Evolutionary conservation across 176 grass and related monocot genomes (phyloP).

Genomic region (Poa pratensis): DNA sequence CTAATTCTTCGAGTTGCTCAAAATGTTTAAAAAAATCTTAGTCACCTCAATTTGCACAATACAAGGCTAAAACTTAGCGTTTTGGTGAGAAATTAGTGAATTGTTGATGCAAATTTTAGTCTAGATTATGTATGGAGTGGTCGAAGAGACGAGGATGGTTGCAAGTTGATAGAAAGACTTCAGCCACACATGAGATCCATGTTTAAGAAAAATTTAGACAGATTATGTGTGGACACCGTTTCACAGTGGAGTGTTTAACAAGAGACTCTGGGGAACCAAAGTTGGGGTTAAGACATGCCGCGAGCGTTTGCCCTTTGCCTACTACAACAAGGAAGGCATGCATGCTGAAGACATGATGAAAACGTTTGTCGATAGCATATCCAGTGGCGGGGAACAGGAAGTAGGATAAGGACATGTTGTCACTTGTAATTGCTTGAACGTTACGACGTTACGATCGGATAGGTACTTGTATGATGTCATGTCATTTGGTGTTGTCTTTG

Average conservation of each 20-base stretch:
- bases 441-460: not conserved
- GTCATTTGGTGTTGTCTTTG: not conserved
- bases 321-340: not conserved
- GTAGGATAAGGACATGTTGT: not conserved
- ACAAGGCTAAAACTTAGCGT: not conserved
- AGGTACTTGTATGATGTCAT: constrained; percentile 23
- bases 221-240: not conserved
- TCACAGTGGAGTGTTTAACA: not conserved
- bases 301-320: not conserved
- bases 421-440: not conserved
- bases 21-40: not conserved
- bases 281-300: not conserved
- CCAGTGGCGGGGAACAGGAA: not conserved
- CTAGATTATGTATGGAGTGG: not conserved
- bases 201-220: not conserved
- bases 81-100: not conserved
- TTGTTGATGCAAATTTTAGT: not conserved
- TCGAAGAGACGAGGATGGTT: not conserved
- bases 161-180: not conserved
- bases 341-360: not conserved
- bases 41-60: not conserved
- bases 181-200: not conserved
- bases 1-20: not conserved
- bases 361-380: not conserved
- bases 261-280: not conserved